Conservation (phyloP, 2,329 filamentous ascomycete genomes). For the Cyphellophora attinorum region DNA sequence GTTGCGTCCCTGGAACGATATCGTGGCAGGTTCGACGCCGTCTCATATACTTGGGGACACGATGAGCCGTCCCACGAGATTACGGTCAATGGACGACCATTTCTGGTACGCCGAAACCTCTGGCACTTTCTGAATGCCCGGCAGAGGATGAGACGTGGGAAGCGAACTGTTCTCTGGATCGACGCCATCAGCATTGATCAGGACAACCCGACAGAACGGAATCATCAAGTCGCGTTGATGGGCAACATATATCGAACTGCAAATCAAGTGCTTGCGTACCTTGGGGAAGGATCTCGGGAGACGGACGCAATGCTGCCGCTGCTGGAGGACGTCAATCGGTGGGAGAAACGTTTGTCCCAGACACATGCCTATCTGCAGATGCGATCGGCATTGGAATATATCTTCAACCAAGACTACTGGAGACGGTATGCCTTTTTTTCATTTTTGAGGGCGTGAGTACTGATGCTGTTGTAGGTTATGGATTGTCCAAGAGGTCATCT, state of each 20-base stretch:
- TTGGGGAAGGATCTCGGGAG: slow-evolving; percentile 5
- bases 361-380: not conserved
- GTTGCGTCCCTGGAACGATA: too few relatives aligned
- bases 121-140: not conserved
- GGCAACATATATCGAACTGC: slow-evolving; percentile 10
- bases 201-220: slow-evolving; percentile 9
- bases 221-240: slow-evolving; percentile 12
- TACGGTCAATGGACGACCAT: not conserved
- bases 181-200: slow-evolving; percentile 17
- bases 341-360: not conserved
- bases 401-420: slow-evolving; percentile 6
- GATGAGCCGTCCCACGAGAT: not conserved
- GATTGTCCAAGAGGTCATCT: slow-evolving; percentile 8
- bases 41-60: too few relatives aligned
- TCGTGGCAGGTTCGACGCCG: too few relatives aligned
- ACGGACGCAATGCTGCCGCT: not conserved
- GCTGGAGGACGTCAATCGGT: not conserved
- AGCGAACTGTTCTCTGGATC: slow-evolving; percentile 11
- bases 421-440: too few relatives aligned
- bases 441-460: too few relatives aligned
- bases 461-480: slow-evolving; percentile 8
- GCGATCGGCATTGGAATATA: slow-evolving; percentile 1
- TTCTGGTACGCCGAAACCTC: not conserved
- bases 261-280: slow-evolving; percentile 5
- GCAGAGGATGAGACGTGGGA: not conserved